These are phyloP conservation scores for Colletotrichum gigasporum DNA, from an alignment of 2,329 filamentous ascomycete species.

Conservation along the genomic window DNA sequence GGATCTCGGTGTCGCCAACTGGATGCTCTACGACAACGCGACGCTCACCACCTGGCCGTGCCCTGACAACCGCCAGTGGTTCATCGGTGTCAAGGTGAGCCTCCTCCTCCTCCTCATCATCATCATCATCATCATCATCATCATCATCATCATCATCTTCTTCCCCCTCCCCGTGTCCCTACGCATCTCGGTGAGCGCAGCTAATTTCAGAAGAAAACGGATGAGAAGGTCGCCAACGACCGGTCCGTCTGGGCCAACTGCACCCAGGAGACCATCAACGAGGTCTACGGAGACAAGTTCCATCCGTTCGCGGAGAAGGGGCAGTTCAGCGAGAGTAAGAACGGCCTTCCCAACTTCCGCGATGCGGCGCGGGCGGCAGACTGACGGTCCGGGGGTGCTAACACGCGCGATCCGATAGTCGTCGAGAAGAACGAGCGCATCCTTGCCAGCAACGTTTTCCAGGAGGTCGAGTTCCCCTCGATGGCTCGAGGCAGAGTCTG, in stretches of 20 bases:
- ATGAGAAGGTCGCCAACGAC: no score
- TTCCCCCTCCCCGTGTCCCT: no score
- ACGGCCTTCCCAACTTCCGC: neutral
- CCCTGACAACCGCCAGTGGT: slow-evolving; percentile 34
- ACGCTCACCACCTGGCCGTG: slow-evolving; percentile 34
- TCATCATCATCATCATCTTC: no score
- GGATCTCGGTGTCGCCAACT: slow-evolving; percentile 32
- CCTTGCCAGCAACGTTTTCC: slow-evolving; percentile 34
- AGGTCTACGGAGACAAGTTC: slow-evolving; percentile 31
- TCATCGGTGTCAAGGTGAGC: slow-evolving; percentile 35
- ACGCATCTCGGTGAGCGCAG: no score
- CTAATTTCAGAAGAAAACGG: no score
- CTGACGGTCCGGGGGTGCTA: no score
- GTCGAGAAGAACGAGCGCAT: slow-evolving; percentile 33
- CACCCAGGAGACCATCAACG: slow-evolving; percentile 29
- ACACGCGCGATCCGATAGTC: slow-evolving; percentile 25
- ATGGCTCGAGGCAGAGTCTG: slow-evolving; percentile 33
- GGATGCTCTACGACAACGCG: slow-evolving; percentile 34
- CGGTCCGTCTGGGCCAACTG: slow-evolving; percentile 32
- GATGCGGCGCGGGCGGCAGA: no score
- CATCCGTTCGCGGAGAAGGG: slow-evolving; percentile 33
- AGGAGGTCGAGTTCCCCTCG: slow-evolving; percentile 33
- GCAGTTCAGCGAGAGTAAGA: slow-evolving; percentile 18
- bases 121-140: no score
- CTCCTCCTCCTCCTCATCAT: no score